Base-by-base conservation (phyloP, 495 filamentous ascomycete genomes). In the Penicillium macrosclerotiorum region DNA sequence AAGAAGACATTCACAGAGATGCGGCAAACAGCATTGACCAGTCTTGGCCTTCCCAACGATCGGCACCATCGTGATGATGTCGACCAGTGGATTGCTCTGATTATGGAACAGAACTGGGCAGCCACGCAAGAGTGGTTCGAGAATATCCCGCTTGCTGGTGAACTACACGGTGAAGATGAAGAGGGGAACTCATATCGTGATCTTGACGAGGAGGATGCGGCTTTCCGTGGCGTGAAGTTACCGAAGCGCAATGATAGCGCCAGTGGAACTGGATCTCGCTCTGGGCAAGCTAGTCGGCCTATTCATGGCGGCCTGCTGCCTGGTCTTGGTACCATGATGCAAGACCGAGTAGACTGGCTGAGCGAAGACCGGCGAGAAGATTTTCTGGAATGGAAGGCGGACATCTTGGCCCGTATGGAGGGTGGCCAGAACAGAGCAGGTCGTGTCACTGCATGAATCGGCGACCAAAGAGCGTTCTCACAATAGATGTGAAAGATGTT, bases 311-410 rank as follows among this genome's bases (percentile, higher is more conserved):
- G 74, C 48, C 63, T 82, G 3, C 59, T 80, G 22, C 76, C 78
- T 12, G 78, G 79, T 43, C 54, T 83, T 18, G 86, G 86, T 11
- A 89, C 84, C 2, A 93, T 93, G 88, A 84, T 95, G 68, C 88
- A 94, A 64, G 84, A 86, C 47, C 75, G 79, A 32, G 83, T 90
- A 43, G 89, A 96, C 64, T 94, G 82, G 62, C 60, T 96, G 55
- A 85, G 84, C 43, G 83, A 87, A 17, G 72, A 79, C 37, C 83
- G 83, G 42, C 70, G 75, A 51, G 75, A 76, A 45, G 82, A 87
- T 23, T 95, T 84, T 64, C 59, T 68, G 17, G 66, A 69, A 14
- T 96, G 93, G 93, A 87, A 89, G 65, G 73, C 75, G 11, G 71
- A 65, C 18, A 80, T 93, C 11, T 49, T 91, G 63, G 61, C 55